Evolutionary conservation across 371 early-diverging fungal genomes (phyloP).

Genomic region (Nosema muscidifuracis): DNA sequence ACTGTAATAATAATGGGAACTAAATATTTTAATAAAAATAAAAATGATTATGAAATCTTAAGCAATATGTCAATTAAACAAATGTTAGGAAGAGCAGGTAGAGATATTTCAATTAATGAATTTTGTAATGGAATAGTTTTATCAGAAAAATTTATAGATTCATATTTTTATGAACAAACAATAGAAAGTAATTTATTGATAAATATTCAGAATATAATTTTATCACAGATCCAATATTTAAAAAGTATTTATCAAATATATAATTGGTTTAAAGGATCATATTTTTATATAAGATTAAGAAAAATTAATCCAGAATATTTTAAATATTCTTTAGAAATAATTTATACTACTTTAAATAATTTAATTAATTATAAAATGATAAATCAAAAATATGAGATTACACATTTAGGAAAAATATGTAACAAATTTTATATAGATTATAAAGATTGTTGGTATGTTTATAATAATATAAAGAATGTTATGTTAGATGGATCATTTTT

Average conservation of each 20-base stretch:
- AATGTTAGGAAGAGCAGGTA: conserved; percentile 43
- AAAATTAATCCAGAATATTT: neutral
- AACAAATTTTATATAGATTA: neutral
- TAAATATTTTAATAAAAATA: neutral
- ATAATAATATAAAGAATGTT: conserved; percentile 1
- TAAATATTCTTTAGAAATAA: neutral
- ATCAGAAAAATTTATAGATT: neutral
- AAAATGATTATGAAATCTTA: conserved; percentile 5
- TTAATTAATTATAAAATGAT: conserved; percentile 1
- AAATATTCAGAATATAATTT: neutral
- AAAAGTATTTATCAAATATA: neutral
- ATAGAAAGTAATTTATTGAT: neutral
- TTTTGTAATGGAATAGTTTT: neutral
- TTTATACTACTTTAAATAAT: neutral
- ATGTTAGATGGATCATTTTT: neutral
- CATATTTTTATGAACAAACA: conserved; percentile 3
- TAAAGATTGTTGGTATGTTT: neutral
- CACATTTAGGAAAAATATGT: neutral
- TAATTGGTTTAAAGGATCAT: neutral
- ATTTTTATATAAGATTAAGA: neutral
- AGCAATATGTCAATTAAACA: conserved; percentile 26
- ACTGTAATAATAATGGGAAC: conserved; percentile 41
- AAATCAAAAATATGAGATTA: neutral
- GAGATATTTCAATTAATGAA: neutral
- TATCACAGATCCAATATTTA: neutral